These are phyloP conservation scores for Aspergillus pseudotamarii DNA, from an alignment of 2,329 filamentous ascomycete genomes.

Conservation along the genomic window DNA sequence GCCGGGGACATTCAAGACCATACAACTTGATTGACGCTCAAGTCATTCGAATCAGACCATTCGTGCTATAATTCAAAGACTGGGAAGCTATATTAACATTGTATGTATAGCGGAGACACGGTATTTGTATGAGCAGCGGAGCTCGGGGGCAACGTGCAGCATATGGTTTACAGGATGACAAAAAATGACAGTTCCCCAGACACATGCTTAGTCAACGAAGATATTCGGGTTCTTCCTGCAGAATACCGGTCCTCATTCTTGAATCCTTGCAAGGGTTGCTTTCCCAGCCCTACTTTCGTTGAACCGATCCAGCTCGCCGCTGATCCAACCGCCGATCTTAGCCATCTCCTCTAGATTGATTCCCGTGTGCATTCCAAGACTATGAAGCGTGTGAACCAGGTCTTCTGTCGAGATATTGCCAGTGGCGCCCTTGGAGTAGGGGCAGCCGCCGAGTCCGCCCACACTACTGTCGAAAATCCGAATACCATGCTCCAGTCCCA, in stretches of 20 bases:
- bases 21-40: background rate
- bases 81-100: background rate
- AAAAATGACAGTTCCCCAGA: background rate
- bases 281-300: constrained; percentile 60
- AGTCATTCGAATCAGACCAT: background rate
- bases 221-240: background rate
- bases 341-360: constrained; percentile 59
- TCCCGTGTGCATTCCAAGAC: constrained; percentile 62
- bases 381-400: constrained; percentile 62
- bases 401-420: constrained; percentile 69
- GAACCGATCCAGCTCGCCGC: constrained; percentile 52
- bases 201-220: background rate
- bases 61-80: background rate
- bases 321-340: constrained; percentile 61
- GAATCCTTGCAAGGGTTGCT: constrained; percentile 48
- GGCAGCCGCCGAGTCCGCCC: constrained; percentile 65
- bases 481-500: constrained; percentile 65
- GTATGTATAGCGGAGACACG: background rate
- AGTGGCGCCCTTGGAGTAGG: constrained; percentile 66
- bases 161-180: background rate
- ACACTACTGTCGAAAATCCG: constrained; percentile 67
- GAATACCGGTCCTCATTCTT: background rate
- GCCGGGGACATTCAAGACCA: background rate
- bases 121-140: background rate
- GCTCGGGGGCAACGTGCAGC: background rate